Percentiles rank a stretch among this genome's conserved stretches.
Evolutionary conservation across 192 early-diverging fungal species (phyloP).

Genomic region (Umbelopsis isabellina): DNA sequence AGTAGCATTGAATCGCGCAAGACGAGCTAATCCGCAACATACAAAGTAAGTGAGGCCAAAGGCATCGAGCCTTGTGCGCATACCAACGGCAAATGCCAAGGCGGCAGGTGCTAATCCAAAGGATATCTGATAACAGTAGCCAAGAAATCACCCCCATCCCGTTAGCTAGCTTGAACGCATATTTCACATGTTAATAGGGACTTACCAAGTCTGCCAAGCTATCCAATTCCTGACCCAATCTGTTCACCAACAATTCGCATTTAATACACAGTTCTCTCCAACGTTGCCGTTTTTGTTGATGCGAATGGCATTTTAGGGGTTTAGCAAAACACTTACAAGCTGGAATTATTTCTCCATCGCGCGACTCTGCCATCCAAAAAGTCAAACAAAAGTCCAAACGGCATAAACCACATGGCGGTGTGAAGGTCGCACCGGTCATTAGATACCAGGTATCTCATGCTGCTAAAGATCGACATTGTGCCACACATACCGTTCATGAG

Average conservation of each 20-base stretch:
- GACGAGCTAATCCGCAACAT: conserved; percentile 75
- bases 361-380: conserved; percentile 79
- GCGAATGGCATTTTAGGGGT: too few species aligned
- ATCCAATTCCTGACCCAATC: conserved; percentile 85
- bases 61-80: conserved; percentile 77
- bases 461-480: conserved; percentile 65
- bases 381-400: conserved; percentile 67
- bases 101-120: conserved; percentile 36
- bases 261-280: too few species aligned
- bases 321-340: conserved; percentile 35
- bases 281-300: too few species aligned
- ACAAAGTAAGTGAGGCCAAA: conserved; percentile 81
- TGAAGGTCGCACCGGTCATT: conserved; percentile 60
- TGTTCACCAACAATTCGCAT: not conserved
- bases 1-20: conserved; percentile 86
- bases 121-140: conserved; percentile 8
- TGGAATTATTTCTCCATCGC: conserved; percentile 70
- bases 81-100: conserved; percentile 80
- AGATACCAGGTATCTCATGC: conserved; percentile 67
- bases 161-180: not conserved
- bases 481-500: conserved; percentile 82
- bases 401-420: conserved; percentile 64
- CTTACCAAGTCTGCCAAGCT: conserved; percentile 81
- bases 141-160: not conserved
- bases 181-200: not conserved